Evolutionary conservation across 305 asterid genomes (phyloP), one percentile per base, ranked within the genome.

Genomic region (Fraxinus dipetala): DNA sequence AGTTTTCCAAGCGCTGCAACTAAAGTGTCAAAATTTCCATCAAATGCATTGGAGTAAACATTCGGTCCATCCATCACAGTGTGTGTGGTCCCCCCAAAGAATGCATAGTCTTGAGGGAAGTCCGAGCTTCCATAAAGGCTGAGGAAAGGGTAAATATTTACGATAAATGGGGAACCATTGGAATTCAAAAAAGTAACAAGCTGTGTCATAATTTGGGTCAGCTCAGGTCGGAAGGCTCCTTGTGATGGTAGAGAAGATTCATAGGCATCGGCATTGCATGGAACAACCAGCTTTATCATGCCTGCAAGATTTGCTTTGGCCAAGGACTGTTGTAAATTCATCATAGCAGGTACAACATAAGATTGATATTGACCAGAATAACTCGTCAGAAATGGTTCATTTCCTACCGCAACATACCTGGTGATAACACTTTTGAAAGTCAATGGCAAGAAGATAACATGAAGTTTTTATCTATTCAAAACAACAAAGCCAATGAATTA

Each of bases 201-300:
- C 89, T 95, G 95, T 48, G 96, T 89, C 85, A 95, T 92, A 34
- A 90, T 92, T 76, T 88, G 92, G 59, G 90, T 87, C 56, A 95
- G 90, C 69, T 95, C 99, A 0, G 97, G 90, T 28, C 99, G 92
- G 89, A 95, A 95, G 75, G 93, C 80, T 82, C 99, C 99, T 85
- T 92, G 97, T 38, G 99, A 95, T 16, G 99, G 99, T 72, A 95
- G 87, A 82, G 89, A 36, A 84, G 98, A 88, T 89, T 90, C 97
- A 14, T 95, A 95, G 78, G 99, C 99, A 88, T 95, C 99, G 2
- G 99, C 99, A 79, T 95, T 95, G 93, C 99, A 95, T 7, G 99
- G 99, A 36, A 95, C 98, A 20, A 95, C 95, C 75, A 95, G 89
- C 90, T 92, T 95, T 6, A 93, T 88, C 14, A 18, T 54, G 85